Percentiles rank a stretch among this genome's conserved stretches.
phyloP scores from a whole-genome alignment of 164 flowering plant genomes.

The Stephania cephalantha region DNA sequence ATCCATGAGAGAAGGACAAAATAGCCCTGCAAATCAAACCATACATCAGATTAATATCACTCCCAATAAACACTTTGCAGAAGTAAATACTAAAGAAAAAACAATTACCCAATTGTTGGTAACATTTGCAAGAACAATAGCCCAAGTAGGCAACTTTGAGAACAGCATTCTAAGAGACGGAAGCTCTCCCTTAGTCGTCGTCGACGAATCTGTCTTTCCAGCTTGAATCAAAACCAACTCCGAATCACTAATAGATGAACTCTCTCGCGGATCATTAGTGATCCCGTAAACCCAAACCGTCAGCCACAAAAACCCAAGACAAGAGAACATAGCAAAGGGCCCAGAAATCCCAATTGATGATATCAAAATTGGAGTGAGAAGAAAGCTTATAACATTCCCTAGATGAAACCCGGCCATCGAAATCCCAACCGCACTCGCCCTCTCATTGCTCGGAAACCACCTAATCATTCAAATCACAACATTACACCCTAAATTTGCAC shows the following conservation, averaged over 20 bases:
- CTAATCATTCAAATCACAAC: conserved; percentile 39
- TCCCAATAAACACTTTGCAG: background rate
- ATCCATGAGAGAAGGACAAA: conserved; percentile 98
- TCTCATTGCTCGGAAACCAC: conserved; percentile 85
- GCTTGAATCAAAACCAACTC: conserved; percentile 68
- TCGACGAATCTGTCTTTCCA: conserved; percentile 43
- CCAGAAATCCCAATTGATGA: conserved; percentile 61
- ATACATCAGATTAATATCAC: background rate
- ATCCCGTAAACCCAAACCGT: conserved; percentile 46
- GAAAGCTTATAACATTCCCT: conserved; percentile 74
- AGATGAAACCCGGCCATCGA: conserved; percentile 96
- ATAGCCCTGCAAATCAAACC: conserved; percentile 62
- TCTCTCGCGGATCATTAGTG: conserved; percentile 61
- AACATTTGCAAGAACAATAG: conserved; percentile 69
- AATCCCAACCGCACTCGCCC: conserved; percentile 88
- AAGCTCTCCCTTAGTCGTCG: conserved; percentile 22
- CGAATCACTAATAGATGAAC: conserved; percentile 36
- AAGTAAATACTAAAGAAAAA: background rate
- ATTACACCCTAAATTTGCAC: no score
- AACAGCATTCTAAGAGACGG: conserved; percentile 51
- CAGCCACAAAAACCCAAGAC: conserved; percentile 79
- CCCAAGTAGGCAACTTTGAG: conserved; percentile 84
- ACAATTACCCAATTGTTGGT: conserved; percentile 85
- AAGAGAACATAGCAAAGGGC: conserved; percentile 70
- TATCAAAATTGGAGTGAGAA: conserved; percentile 64